Conservation (phyloP, 495 filamentous ascomycete species). For the Penicillium roqueforti region DNA sequence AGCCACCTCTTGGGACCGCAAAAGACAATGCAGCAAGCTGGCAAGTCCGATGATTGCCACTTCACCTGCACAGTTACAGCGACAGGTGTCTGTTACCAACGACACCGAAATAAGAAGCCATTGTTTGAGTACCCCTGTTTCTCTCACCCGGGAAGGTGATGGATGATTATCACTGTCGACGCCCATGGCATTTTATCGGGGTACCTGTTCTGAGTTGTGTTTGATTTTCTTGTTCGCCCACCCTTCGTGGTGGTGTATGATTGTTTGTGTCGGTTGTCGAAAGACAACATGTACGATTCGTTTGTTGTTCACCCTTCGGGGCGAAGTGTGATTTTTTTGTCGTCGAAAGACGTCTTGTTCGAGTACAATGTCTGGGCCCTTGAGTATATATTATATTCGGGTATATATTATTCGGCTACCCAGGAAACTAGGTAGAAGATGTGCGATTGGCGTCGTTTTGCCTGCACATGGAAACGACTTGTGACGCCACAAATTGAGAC, state of each 20-base stretch:
- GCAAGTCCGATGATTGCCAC: background rate
- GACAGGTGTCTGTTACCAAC: background rate
- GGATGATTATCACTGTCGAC: background rate
- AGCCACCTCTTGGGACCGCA: background rate
- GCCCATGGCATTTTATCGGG: too few species aligned
- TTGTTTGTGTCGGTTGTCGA: background rate
- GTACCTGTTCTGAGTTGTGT: background rate
- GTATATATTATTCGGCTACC: background rate
- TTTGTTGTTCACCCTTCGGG: background rate
- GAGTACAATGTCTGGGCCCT: background rate
- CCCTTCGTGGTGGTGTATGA: background rate
- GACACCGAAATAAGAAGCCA: background rate
- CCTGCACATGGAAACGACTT: too few species aligned
- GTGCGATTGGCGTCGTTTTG: background rate
- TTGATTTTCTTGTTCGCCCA: background rate
- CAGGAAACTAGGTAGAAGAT: background rate
- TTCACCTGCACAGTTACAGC: background rate
- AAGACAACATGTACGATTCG: background rate
- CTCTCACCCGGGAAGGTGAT: background rate
- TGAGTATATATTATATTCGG: background rate
- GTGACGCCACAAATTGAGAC: background rate
- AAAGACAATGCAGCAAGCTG: background rate
- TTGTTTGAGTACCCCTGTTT: background rate
- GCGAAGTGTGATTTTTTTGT: background rate
- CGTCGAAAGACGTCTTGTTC: background rate